Evolutionary conservation across 179 eudicot species (phyloP), one percentile per base, ranked within the genome.

Genomic region (Monotropa hypopitys): DNA sequence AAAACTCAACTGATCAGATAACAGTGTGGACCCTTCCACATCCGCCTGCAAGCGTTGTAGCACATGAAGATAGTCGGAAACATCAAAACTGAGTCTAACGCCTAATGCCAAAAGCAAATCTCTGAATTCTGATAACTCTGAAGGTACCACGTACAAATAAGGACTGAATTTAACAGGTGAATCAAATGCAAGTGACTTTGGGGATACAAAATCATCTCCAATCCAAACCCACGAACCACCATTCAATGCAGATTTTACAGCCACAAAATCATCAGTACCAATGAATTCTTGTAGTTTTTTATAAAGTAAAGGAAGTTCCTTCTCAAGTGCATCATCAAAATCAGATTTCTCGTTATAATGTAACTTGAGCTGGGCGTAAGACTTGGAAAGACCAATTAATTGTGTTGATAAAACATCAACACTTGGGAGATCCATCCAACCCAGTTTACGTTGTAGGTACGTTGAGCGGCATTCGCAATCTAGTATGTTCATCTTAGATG

Each of bases 81-180:
- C 87, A 82, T 91, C 98, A 83, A 93, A 96, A 88, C 87, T 88
- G 70, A 59, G 90, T 85, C 89, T 86, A 78, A 91, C 97, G 62
- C 98, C 98, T 75, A 96, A 82, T 56, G 94, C 90, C 83, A 90
- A 81, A 70, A 96, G 96, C 83, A 96, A 83, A 86, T 87, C 95
- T 85, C 89, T 86, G 79, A 86, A 96, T 66, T 81, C 82, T 50
- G 97, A 86, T 78, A 96, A 77, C 84, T 96, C 99, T 76, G 98
- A 91, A 72, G 99, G 97, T 69, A 96, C 98, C 82, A 89, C 99
- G 82, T 90, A 96, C 81, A 96, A 83, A 84, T 93, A 96, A 72
- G 99, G 99, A 74, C 88, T 92, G 81, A 83, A 96, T 81, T 93
- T 96, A 84, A 96, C 94, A 51, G 99, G 99, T n/a, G 99, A 93